phyloP scores from a whole-genome alignment of 2,329 filamentous ascomycete genomes.

The Penicillium sp. region DNA sequence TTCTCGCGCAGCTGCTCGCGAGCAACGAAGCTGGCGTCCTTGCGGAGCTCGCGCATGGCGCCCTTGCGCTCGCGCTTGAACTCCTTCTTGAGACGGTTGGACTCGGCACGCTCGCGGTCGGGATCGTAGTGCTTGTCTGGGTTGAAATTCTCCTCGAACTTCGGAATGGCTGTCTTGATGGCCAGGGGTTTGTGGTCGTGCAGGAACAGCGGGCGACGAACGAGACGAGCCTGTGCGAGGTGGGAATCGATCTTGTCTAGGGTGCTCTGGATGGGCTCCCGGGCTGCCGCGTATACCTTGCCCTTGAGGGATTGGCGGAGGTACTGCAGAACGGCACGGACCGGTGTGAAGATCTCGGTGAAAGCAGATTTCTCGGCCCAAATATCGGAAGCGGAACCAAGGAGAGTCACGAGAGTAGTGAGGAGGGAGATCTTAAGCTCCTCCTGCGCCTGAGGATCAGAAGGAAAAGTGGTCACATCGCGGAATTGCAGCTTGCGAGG shows the following conservation, averaged over 20 bases:
- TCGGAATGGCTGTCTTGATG: conserved; percentile 84
- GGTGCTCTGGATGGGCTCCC: conserved; percentile 32
- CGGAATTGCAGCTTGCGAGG: conserved; percentile 59
- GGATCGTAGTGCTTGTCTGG: conserved; percentile 97
- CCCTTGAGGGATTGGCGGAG: conserved; percentile 56
- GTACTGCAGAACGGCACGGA: conserved; percentile 58
- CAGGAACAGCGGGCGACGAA: conserved; percentile 76
- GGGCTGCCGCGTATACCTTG: conserved; percentile 49
- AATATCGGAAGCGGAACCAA: conserved; percentile 67
- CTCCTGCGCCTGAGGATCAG: conserved; percentile 31
- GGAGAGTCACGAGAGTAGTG: conserved; percentile 62
- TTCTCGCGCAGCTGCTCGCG: conserved; percentile 87
- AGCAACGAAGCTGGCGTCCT: conserved; percentile 92
- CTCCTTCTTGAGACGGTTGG: conserved; percentile 80
- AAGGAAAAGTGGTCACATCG: conserved; percentile 49
- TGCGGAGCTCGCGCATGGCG: conserved; percentile 87
- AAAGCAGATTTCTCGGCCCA: conserved; percentile 76
- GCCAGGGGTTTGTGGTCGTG: conserved; percentile 86
- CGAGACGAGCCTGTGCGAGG: conserved; percentile 60
- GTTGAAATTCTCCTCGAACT: conserved; percentile 94
- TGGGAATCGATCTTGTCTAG: conserved; percentile 41
- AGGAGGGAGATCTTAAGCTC: conserved; percentile 61
- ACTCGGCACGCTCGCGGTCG: conserved; percentile 82
- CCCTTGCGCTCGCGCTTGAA: conserved; percentile 96
- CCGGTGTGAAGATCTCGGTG: conserved; percentile 72